Percentiles rank a stretch among this genome's conserved stretches.
Evolutionary conservation across 805 yeast species (phyloP).

Genomic region (Candida nanaspora): DNA sequence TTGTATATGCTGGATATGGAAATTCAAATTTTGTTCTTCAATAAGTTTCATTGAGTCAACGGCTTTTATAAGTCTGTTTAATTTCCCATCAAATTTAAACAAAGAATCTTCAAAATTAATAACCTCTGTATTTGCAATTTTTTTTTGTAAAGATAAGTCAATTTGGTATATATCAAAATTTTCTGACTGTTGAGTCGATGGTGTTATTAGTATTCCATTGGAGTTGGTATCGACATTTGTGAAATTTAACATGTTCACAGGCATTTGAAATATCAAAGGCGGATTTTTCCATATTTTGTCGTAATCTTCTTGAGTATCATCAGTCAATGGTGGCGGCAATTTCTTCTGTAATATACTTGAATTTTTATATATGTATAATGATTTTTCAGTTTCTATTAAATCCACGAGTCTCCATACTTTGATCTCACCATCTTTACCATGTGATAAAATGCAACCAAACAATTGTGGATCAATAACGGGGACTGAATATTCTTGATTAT

Average conservation of each 20-base stretch:
- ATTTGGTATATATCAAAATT: constrained; percentile 55
- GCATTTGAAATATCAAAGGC: constrained; percentile 39
- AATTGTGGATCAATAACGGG: constrained; percentile 18
- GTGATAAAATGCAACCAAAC: constrained; percentile 47
- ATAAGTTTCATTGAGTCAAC: constrained; percentile 22
- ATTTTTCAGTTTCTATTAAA: constrained; percentile 7
- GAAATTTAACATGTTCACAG: constrained; percentile 70
- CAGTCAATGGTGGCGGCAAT: neutral
- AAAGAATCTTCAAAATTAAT: no score
- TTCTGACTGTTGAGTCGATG: constrained; percentile 59
- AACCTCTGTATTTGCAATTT: no score
- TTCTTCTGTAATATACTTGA: constrained; percentile 11
- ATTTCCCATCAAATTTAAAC: neutral
- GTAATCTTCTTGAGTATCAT: neutral
- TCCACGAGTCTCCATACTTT: constrained; percentile 37
- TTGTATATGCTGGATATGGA: constrained; percentile 7
- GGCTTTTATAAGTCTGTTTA: constrained; percentile 28
- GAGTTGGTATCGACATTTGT: constrained; percentile 45
- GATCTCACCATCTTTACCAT: constrained; percentile 57
- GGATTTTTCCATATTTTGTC: constrained; percentile 10
- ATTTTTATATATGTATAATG: constrained; percentile 10
- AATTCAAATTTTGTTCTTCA: constrained; percentile 17
- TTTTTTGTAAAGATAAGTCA: constrained; percentile 4
- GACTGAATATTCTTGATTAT: neutral
- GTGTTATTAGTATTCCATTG: constrained; percentile 35